Conservation (phyloP, 1,284 basidiomycete species). For the Sanghuangporus sanghuang region DNA sequence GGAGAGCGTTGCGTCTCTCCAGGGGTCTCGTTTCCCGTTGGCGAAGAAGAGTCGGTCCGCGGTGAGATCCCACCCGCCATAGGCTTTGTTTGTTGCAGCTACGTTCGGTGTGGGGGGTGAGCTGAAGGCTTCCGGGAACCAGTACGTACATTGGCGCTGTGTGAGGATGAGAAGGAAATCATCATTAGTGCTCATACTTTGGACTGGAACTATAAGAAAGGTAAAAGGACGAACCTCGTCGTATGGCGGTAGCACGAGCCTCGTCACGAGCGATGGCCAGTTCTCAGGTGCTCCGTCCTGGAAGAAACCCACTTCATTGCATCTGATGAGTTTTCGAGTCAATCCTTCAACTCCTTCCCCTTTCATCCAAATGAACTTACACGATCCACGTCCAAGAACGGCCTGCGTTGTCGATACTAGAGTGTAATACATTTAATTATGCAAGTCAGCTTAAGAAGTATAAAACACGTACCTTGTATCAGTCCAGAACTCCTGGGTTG, state of each 20-base stretch:
- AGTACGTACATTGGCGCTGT: conserved; percentile 58
- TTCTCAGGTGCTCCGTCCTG: conserved; percentile 54
- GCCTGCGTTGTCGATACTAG: conserved; percentile 39
- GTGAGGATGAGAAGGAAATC: not conserved
- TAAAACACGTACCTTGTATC: conserved; percentile 30
- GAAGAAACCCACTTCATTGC: conserved; percentile 63
- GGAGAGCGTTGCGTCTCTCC: conserved; percentile 64
- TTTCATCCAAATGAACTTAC: conserved; percentile 26
- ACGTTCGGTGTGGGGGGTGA: conserved; percentile 36
- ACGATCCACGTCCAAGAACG: conserved; percentile 62
- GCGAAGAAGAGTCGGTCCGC: conserved; percentile 61
- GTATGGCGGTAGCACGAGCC: conserved; percentile 54
- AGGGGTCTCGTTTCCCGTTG: conserved; percentile 67
- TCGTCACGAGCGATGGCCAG: conserved; percentile 49
- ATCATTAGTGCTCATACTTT: not conserved
- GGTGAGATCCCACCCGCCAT: conserved; percentile 58
- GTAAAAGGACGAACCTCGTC: conserved; percentile 41
- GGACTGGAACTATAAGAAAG: not conserved
- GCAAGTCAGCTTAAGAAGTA: not conserved
- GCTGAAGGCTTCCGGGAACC: conserved; percentile 52
- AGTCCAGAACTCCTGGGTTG: conserved; percentile 42
- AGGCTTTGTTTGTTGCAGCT: conserved; percentile 40
- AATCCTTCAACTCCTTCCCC: too few relatives aligned
- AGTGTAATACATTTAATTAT: not conserved
- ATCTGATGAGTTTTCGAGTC: conserved; percentile 32